phyloP scores from a whole-genome alignment of 202 grass and related monocot species.

The Carex sylvatica region DNA sequence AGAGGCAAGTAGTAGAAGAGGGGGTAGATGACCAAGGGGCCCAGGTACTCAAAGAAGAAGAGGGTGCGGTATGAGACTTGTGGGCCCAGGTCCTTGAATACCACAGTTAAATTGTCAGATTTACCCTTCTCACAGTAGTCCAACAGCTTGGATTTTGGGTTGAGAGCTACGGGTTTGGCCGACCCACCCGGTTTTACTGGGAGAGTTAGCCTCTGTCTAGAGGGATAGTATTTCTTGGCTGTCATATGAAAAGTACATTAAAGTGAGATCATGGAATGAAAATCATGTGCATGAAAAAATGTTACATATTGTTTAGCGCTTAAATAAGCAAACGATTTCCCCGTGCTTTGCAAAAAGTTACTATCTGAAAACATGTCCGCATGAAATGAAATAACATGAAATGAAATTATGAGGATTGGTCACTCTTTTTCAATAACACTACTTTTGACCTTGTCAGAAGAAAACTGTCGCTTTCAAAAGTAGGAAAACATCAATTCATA shows the following conservation, averaged over 20 bases:
- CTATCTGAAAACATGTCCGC: background rate
- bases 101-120: constrained; percentile 53
- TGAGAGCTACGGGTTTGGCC: constrained; percentile 65
- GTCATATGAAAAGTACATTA: constrained; percentile 22
- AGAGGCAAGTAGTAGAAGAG: constrained; percentile 83
- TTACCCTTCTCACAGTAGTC: constrained; percentile 72
- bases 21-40: constrained; percentile 80
- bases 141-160: constrained; percentile 49
- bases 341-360: background rate
- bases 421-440: background rate
- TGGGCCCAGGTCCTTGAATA: constrained; percentile 81
- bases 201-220: constrained; percentile 79
- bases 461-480: constrained; percentile 10
- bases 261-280: background rate
- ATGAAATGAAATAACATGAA: background rate
- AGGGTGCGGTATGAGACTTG: constrained; percentile 82
- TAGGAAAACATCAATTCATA: constrained; percentile 13
- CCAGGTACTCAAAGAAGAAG: constrained; percentile 95
- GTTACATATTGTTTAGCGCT: background rate
- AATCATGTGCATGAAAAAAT: background rate
- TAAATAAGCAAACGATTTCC: background rate
- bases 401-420: background rate
- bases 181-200: constrained; percentile 48
- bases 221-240: constrained; percentile 91
- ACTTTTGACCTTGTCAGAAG: background rate